phyloP scores from a whole-genome alignment of 2,329 filamentous ascomycete genomes.

The Colletotrichum somersetense region DNA sequence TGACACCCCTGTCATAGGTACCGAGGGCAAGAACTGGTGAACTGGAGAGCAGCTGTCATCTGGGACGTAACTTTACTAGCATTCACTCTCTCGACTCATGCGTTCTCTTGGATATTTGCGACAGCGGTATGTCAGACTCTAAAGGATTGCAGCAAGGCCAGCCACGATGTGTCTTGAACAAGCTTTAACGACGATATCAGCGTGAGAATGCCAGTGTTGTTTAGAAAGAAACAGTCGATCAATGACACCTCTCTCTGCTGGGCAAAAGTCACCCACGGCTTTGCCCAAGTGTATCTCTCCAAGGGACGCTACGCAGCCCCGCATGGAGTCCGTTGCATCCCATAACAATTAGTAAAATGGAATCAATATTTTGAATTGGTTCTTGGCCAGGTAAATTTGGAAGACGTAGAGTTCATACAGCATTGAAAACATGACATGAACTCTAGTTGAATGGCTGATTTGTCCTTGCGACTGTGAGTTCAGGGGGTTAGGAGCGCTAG shows the following conservation, averaged over 20 bases:
- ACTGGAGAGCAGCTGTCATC: neutral
- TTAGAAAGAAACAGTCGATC: neutral
- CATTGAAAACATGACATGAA: neutral
- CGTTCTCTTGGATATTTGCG: neutral
- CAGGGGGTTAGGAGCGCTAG: neutral
- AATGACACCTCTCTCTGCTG: neutral
- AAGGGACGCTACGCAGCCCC: neutral
- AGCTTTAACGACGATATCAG: neutral
- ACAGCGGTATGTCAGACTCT: neutral
- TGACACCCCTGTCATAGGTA: conserved; percentile 1
- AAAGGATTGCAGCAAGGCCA: neutral
- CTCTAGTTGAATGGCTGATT: neutral
- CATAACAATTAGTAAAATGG: neutral
- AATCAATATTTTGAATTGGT: neutral
- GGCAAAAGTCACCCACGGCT: neutral
- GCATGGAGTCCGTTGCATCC: neutral
- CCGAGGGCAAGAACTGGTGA: neutral
- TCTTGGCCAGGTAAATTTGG: neutral
- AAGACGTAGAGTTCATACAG: neutral
- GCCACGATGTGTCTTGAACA: neutral
- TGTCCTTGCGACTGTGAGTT: neutral
- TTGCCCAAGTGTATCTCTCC: neutral
- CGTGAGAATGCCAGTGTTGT: neutral
- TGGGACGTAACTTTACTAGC: neutral
- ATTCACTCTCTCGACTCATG: neutral